These are phyloP conservation scores for Vachellia pachyceras DNA, from an alignment of 306 rosid species.

Conservation along the genomic window DNA sequence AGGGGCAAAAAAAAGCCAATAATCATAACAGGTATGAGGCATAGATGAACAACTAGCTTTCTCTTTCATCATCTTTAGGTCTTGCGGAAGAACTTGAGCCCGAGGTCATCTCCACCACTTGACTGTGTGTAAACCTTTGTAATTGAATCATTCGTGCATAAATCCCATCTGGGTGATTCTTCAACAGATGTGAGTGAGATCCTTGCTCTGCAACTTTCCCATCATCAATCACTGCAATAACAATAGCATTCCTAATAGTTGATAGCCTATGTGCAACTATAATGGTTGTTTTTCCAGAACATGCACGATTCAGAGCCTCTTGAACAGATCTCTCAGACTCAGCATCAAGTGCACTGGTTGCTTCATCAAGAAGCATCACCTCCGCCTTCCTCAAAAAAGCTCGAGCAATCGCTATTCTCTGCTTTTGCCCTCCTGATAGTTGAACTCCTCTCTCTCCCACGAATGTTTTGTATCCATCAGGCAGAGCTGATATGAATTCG, in stretches of 20 bases:
- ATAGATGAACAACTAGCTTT: conserved; percentile 55
- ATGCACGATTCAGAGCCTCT: conserved; percentile 92
- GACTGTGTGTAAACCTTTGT: conserved; percentile 83
- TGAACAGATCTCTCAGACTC: conserved; percentile 96
- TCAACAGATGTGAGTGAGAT: conserved; percentile 90
- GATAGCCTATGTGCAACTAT: conserved; percentile 89
- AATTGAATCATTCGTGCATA: conserved; percentile 91
- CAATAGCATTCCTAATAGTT: conserved; percentile 81
- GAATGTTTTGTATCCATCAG: conserved; percentile 88
- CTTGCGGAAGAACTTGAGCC: conserved; percentile 78
- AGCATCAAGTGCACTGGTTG: conserved; percentile 96
- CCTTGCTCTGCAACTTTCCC: conserved; percentile 99
- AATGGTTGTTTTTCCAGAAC: conserved; percentile 89
- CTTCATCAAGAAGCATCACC: conserved; percentile 93
- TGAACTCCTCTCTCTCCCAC: conserved; percentile 98
- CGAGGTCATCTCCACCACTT: conserved; percentile 87
- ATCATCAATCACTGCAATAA: conserved; percentile 95
- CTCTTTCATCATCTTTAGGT: conserved; percentile 72
- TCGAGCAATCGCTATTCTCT: conserved; percentile 88
- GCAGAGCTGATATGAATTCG: conserved; percentile 81
- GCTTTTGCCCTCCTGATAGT: conserved; percentile 94
- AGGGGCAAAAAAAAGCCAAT: conserved; percentile 42
- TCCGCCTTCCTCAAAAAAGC: conserved; percentile 92
- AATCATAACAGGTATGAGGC: conserved; percentile 61
- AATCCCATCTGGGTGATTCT: conserved; percentile 87